Evolutionary conservation across 2,329 filamentous ascomycete genomes (phyloP).

Genomic region (Aspergillus latus): DNA sequence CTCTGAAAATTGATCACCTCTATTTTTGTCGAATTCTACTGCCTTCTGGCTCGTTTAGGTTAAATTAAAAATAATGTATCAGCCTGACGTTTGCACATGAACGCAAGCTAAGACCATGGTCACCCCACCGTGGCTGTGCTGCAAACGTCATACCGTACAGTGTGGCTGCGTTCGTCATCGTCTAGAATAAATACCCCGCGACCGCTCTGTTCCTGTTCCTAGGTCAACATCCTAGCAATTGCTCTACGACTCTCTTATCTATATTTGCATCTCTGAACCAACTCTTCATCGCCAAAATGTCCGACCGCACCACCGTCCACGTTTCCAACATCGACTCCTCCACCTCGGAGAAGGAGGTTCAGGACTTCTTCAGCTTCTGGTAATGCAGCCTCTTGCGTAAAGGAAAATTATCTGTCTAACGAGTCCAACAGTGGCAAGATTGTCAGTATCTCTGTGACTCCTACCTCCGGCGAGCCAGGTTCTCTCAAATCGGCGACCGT

Average conservation of each 20-base stretch:
- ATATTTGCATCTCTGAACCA: background rate
- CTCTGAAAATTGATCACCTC: background rate
- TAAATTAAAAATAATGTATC: background rate
- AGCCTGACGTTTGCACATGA: constrained; percentile 1
- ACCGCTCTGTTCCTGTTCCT: constrained; percentile 7
- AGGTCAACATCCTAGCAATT: background rate
- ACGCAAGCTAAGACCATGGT: background rate
- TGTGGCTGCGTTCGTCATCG: constrained; percentile 16
- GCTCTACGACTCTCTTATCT: background rate
- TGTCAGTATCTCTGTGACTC: constrained; percentile 72
- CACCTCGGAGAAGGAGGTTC: constrained; percentile 86
- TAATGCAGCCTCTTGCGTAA: constrained; percentile 46
- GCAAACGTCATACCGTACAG: background rate
- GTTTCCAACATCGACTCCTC: constrained; percentile 83
- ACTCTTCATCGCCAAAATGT: constrained; percentile 48
- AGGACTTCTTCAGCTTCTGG: constrained; percentile 97
- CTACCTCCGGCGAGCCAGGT: constrained; percentile 53
- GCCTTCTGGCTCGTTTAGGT: constrained; percentile 2
- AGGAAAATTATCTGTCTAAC: background rate
- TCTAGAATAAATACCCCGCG: constrained; percentile 18
- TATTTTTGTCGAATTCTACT: constrained; percentile 18
- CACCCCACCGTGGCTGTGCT: constrained; percentile 30
- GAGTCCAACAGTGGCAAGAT: constrained; percentile 77
- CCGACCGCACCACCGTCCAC: constrained; percentile 66
- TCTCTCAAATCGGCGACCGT: constrained; percentile 83